Percentiles rank a stretch among this genome's conserved stretches.
These are phyloP conservation scores for Aspergillus fumigatiaffinis DNA, from an alignment of 2,329 filamentous ascomycete genomes.

Conservation along the genomic window DNA sequence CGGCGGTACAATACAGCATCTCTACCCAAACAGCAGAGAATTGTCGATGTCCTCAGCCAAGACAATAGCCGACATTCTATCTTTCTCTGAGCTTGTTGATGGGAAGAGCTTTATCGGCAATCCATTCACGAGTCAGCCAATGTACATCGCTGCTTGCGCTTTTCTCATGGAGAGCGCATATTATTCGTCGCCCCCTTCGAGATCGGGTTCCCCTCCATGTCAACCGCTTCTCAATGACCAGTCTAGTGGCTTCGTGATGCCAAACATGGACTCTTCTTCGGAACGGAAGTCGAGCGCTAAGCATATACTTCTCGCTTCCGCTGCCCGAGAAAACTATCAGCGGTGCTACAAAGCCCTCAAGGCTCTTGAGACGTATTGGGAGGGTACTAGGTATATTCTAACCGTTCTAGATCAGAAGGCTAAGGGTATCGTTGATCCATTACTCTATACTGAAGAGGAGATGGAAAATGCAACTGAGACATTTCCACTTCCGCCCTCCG, in stretches of 20 bases:
- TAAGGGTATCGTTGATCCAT: constrained; percentile 76
- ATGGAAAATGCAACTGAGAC: constrained; percentile 66
- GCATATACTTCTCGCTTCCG: constrained; percentile 73
- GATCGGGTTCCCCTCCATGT: constrained; percentile 52
- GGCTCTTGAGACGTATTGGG: constrained; percentile 80
- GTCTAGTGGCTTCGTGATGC: constrained; percentile 33
- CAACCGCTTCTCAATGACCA: constrained; percentile 29
- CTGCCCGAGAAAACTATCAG: constrained; percentile 83
- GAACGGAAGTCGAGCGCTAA: constrained; percentile 47
- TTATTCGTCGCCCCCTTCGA: constrained; percentile 63
- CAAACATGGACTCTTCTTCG: constrained; percentile 26
- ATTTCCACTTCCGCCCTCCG: constrained; percentile 49
- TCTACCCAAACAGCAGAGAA: constrained; percentile 77
- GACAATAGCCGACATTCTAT: constrained; percentile 83
- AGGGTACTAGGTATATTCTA: constrained; percentile 79
- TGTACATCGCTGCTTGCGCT: constrained; percentile 85
- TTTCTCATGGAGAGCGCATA: constrained; percentile 79
- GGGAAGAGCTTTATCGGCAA: constrained; percentile 83
- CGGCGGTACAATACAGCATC: constrained; percentile 62
- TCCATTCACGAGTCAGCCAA: constrained; percentile 84
- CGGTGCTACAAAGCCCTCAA: constrained; percentile 79
- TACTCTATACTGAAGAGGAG: constrained; percentile 66
- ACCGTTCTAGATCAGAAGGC: constrained; percentile 83
- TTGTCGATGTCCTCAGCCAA: constrained; percentile 84
- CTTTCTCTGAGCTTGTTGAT: constrained; percentile 81